Base-by-base conservation (phyloP, 1,284 basidiomycete species). In the Salmacisia buchloeana region DNA sequence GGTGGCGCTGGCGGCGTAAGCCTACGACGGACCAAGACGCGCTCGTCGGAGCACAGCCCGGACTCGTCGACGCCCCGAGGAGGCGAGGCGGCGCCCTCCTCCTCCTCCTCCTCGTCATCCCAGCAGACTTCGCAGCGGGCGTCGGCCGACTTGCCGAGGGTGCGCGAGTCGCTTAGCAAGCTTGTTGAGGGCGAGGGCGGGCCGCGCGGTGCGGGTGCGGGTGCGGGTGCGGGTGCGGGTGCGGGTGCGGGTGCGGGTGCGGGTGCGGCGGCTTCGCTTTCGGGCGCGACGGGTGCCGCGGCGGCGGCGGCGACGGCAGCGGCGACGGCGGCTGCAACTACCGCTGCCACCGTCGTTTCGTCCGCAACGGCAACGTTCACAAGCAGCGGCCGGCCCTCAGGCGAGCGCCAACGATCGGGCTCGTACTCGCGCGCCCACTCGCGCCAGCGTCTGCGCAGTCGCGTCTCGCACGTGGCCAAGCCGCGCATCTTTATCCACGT, bases 401-500 rank as follows among this genome's bases (percentile, higher is more conserved):
- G 21, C 33, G 35, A 41, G 25, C 38, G 56, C 15, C 33, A 25
- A 33, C 13, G 63, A n/a, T 58, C 65, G 9, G 43, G 62, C 7
- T 54, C 64, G n/a, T 27, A 59, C 31, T 68, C 66, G 6, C 52
- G 71, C 9, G 67, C 69, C 1, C 59, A 68, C 18, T 69, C 71
- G 2, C 65, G 71, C 45, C 67, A 67, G 35, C 66, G 60, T 27
- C 65, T 62, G 58, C 21, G 23, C 15, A 63, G 65, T 43, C 45
- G 38, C 27, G 56, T 57, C 7, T 67, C 71, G 12, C 62, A 41
- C 23, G 25, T 36, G 25, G 56, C 63, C 36, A 21, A 65, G n/a
- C 65, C 71, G 63, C 72, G 71, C 62, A 63, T 76, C 13, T 69
- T 72, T 61, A 46, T 76, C 2, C 67, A 76, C 39, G 66, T 76